Percentiles rank a stretch among this genome's conserved stretches.
Conservation (phyloP, 805 yeast genomes). For the Isabelozyma pseudorhagii region DNA sequence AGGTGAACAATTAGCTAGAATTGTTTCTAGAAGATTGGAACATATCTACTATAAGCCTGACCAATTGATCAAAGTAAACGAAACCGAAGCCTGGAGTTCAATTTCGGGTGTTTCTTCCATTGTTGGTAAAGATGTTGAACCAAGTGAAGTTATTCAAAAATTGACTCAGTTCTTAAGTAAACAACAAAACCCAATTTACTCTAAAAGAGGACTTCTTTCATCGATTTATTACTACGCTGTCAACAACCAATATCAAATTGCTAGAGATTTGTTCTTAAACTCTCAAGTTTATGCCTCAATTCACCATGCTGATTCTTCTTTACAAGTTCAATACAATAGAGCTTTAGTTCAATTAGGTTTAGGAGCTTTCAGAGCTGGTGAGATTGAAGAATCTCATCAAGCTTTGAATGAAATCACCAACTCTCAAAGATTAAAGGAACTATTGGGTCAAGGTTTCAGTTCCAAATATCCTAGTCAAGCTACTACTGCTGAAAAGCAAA, state of each 20-base stretch:
- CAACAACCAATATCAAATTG: slow-evolving; percentile 76
- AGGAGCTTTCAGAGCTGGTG: slow-evolving; percentile 89
- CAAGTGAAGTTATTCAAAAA: slow-evolving; percentile 54
- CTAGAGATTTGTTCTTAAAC: slow-evolving; percentile 83
- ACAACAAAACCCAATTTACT: slow-evolving; percentile 65
- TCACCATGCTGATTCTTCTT: slow-evolving; percentile 76
- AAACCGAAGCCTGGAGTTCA: slow-evolving; percentile 69
- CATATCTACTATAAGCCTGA: slow-evolving; percentile 91
- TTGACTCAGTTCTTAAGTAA: slow-evolving; percentile 64
- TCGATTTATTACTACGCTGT: slow-evolving; percentile 90
- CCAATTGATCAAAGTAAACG: slow-evolving; percentile 65
- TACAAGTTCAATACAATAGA: slow-evolving; percentile 93
- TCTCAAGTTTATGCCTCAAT: slow-evolving; percentile 83
- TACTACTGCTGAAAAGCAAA: slow-evolving; percentile 64
- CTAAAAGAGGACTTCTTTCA: slow-evolving; percentile 79
- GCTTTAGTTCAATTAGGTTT: slow-evolving; percentile 94
- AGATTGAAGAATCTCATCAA: slow-evolving; percentile 83
- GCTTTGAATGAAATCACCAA: slow-evolving; percentile 84
- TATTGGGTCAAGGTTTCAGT: slow-evolving; percentile 83
- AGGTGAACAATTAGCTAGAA: slow-evolving; percentile 65
- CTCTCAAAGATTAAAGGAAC: slow-evolving; percentile 82
- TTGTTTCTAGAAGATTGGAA: slow-evolving; percentile 80
- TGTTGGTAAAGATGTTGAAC: slow-evolving; percentile 16
- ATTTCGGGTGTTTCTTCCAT: slow-evolving; percentile 30
- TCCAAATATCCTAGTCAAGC: slow-evolving; percentile 63